Evolutionary conservation across 805 yeast species (phyloP), one percentile per base, ranked within the genome.

Genomic region (Nakazawaea ambrosiae): DNA sequence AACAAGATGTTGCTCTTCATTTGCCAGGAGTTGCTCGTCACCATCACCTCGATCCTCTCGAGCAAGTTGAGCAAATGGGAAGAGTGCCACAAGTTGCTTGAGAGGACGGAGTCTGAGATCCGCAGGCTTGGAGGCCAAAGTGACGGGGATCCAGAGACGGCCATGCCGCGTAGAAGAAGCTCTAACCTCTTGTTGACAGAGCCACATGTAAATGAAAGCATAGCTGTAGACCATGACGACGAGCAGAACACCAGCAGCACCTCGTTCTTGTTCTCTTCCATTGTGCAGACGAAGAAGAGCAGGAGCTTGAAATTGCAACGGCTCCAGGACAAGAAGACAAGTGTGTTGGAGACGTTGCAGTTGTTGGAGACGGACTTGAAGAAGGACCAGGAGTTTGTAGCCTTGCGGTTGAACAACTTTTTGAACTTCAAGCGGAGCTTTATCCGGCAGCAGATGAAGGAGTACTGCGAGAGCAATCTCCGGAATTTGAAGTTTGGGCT

Each of bases 381-480:
- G 37, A 43, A 46, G 18, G 67, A 60, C n/a, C 84, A 82, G 53
- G 90, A 82, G 48, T 47, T 54, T 2, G 45, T 81, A 3, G 88
- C 89, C 1, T 68, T 74, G 35, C 82, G 78, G 51, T 60, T 80
- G 15, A 78, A 78, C 36, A 73, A 69, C 35, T 79, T 73, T 42
- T 57, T 81, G 45, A 64, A 61, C 36, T 77, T 70, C 55, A 72
- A 73, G 47, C 54, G 68, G 3, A 53, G 54, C 1, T 64, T 72
- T 41, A 42, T 72, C 28, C 47, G 49, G 27, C 54, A 62, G 34
- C 58, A 62, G 2, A 47, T 75, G 26, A 60, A 54, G 36, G 57
- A 55, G 24, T 64, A 51, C 37, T 57, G 58, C 2, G 40, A 43
- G 22, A 53, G 44, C 23, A 56, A 58, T 28, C 39, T 66, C 2